Conservation (phyloP, 2,329 filamentous ascomycete species). For the Colletotrichum karsti region DNA sequence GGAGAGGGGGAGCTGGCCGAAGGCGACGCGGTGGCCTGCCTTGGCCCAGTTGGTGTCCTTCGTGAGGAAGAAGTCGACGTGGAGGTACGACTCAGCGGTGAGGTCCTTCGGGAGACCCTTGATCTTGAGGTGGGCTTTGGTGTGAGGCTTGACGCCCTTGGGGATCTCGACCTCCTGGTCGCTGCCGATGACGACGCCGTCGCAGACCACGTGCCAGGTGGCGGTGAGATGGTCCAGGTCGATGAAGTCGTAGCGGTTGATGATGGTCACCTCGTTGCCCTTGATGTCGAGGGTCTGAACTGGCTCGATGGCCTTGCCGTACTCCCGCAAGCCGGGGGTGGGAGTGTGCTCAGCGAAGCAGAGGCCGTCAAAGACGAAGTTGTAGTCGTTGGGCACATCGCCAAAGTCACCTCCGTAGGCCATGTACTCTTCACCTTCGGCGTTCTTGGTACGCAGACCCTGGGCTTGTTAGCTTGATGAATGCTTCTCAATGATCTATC, state of each 20-base stretch:
- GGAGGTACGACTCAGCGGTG: conserved; percentile 54
- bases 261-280: conserved; percentile 51
- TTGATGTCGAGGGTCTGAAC: conserved; percentile 58
- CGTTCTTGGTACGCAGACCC: conserved; percentile 52
- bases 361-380: conserved; percentile 67
- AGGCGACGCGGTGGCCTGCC: conserved; percentile 60
- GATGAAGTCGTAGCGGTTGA: conserved; percentile 64
- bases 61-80: conserved; percentile 55
- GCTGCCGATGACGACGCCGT: conserved; percentile 45
- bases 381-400: conserved; percentile 66
- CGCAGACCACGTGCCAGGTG: conserved; percentile 50
- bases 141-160: conserved; percentile 53
- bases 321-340: conserved; percentile 60
- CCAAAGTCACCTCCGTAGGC: conserved; percentile 71
- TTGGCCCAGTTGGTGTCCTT: conserved; percentile 59
- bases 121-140: conserved; percentile 43
- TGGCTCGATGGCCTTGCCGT: conserved; percentile 67
- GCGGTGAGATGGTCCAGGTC: conserved; percentile 58
- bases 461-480: conserved; percentile 29
- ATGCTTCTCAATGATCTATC: background rate
- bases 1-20: conserved; percentile 54
- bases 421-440: conserved; percentile 56
- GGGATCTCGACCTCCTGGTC: conserved; percentile 47
- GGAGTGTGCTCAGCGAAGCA: conserved; percentile 58
- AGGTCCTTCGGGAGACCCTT: conserved; percentile 38